phyloP scores from a whole-genome alignment of 495 filamentous ascomycete species.

The Penicillium riverlandense region DNA sequence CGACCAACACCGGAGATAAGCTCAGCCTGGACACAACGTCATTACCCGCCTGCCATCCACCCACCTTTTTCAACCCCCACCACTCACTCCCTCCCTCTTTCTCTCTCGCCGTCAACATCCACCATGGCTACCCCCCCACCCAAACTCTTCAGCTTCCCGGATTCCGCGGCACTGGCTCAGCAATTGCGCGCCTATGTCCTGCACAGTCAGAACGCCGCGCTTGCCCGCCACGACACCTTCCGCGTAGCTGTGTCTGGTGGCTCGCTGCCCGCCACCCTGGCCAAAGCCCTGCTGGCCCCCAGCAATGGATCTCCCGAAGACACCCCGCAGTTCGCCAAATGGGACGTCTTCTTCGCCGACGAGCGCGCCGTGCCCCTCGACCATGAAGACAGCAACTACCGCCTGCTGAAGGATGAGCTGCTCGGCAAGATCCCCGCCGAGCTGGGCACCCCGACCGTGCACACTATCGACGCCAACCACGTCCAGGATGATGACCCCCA shows the following conservation, averaged over 20 bases:
- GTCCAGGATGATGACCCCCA: constrained; percentile 79
- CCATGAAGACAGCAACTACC: constrained; percentile 91
- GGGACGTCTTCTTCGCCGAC: constrained; percentile 98
- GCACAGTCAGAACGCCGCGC: constrained; percentile 65
- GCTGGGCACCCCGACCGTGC: constrained; percentile 58
- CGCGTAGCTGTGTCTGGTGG: constrained; percentile 91
- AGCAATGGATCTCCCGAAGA: constrained; percentile 52
- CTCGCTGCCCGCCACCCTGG: constrained; percentile 82
- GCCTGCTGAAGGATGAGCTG: constrained; percentile 75
- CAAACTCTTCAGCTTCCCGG: constrained; percentile 76
- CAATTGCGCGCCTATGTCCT: constrained; percentile 77
- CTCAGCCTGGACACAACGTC: too few relatives aligned
- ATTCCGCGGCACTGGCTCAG: constrained; percentile 58
- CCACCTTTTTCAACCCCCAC: background rate
- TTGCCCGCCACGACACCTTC: constrained; percentile 75
- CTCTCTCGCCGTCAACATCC: background rate
- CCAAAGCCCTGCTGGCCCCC: constrained; percentile 64
- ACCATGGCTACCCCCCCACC: constrained; percentile 50
- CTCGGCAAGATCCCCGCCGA: constrained; percentile 75
- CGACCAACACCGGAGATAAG: too few relatives aligned
- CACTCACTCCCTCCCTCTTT: constrained; percentile 2
- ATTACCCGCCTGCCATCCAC: too few relatives aligned
- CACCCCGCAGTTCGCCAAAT: constrained; percentile 68
- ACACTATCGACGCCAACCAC: constrained; percentile 65
- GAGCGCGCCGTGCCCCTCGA: constrained; percentile 91